These are phyloP conservation scores for Clathrus columnatus DNA, from an alignment of 768 basidiomycete genomes.

Conservation along the genomic window DNA sequence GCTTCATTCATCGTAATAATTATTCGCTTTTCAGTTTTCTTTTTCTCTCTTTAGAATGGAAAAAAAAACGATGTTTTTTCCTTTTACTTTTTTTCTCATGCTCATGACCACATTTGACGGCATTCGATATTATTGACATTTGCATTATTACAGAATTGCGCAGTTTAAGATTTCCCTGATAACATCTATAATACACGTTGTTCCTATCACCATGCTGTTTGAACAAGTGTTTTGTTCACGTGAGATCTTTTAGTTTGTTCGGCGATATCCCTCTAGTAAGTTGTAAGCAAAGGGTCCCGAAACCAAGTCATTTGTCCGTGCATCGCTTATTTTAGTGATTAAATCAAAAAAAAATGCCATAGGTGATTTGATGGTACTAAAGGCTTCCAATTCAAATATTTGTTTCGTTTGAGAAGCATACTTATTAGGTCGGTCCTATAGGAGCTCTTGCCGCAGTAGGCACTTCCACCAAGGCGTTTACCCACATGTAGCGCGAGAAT, in stretches of 20 bases:
- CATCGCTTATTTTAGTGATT: too few species aligned
- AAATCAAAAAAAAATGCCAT: too few species aligned
- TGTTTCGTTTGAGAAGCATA: too few species aligned
- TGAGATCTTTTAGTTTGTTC: not conserved
- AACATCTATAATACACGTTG: not conserved
- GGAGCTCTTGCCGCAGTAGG: too few species aligned
- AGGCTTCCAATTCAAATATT: too few species aligned
- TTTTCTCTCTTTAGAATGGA: not conserved
- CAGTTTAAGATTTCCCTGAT: not conserved
- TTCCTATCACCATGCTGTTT: not conserved
- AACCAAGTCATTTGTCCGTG: too few species aligned
- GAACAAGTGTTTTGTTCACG: not conserved
- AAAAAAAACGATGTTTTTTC: not conserved
- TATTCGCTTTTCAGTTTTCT: not conserved
- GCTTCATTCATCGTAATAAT: not conserved
- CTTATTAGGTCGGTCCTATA: too few species aligned
- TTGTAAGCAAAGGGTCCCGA: not conserved
- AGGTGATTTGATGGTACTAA: too few species aligned
- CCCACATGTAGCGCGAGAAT: conserved; percentile 89
- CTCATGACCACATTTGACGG: not conserved
- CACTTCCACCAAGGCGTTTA: conserved; percentile 70
- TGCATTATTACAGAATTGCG: not conserved
- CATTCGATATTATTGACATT: not conserved
- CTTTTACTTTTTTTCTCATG: not conserved
- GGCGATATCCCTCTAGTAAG: not conserved